Percentiles rank a stretch among this genome's conserved stretches.
These are phyloP conservation scores for Hippophae rhamnoides DNA, from an alignment of 306 rosid genomes.

Conservation along the genomic window DNA sequence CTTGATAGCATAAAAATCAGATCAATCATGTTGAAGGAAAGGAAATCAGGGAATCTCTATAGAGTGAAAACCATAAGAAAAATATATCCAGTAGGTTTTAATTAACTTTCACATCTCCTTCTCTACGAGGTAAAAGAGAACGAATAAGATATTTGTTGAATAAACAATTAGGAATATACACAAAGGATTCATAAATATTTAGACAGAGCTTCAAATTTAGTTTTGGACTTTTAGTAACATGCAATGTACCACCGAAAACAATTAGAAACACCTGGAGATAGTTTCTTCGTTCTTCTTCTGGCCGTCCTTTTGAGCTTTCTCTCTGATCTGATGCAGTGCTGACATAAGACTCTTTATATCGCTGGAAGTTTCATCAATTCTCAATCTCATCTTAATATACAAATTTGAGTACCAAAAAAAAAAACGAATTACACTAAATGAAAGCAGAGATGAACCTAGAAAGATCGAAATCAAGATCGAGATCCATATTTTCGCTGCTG, in stretches of 20 bases:
- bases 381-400: constrained; percentile 4
- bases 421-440: not conserved
- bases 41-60: too few species aligned
- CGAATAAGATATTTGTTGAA: too few species aligned
- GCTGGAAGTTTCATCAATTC: constrained; percentile 31
- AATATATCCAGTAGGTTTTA: too few species aligned
- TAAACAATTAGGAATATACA: too few species aligned
- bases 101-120: too few species aligned
- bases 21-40: too few species aligned
- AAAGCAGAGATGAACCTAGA: constrained; percentile 42
- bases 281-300: constrained; percentile 96
- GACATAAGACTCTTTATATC: constrained; percentile 77
- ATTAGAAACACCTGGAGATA: constrained; percentile 53
- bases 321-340: constrained; percentile 71
- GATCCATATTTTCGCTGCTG: constrained; percentile 33
- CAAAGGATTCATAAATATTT: too few species aligned
- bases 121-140: too few species aligned
- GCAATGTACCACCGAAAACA: not conserved
- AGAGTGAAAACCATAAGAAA: too few species aligned
- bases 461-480: constrained; percentile 58
- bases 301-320: constrained; percentile 78
- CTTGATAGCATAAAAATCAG: too few species aligned
- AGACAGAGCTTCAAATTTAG: too few species aligned
- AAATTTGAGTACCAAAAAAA: not conserved
- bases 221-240: too few species aligned